Conservation (phyloP, 768 basidiomycete genomes). For the Lyophyllum atratum region DNA sequence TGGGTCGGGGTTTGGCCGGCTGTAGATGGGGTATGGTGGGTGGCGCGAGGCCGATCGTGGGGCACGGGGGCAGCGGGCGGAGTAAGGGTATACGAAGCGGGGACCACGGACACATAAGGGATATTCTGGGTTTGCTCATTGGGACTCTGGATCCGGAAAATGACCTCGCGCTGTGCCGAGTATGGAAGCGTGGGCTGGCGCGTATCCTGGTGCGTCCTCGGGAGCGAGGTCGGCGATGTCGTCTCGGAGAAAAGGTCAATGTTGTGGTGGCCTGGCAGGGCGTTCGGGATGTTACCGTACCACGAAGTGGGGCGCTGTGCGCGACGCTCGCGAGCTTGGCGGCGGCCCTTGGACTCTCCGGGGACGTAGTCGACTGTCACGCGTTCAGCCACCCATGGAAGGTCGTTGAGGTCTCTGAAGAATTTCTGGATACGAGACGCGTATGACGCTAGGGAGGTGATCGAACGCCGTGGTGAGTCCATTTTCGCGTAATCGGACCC, state of each 20-base stretch:
- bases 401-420: slow-evolving; percentile 30
- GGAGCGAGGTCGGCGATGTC: slow-evolving; percentile 12
- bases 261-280: neutral
- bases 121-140: neutral
- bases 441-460: slow-evolving; percentile 29
- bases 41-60: neutral
- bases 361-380: slow-evolving; percentile 35
- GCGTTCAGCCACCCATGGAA: slow-evolving; percentile 37
- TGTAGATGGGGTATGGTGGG: neutral
- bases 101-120: neutral
- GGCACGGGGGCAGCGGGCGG: neutral
- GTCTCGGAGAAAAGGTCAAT: slow-evolving; percentile 15
- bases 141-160: neutral
- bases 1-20: neutral
- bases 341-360: slow-evolving; percentile 15
- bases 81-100: neutral
- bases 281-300: slow-evolving; percentile 9
- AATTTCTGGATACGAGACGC: slow-evolving; percentile 30
- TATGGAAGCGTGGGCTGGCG: neutral
- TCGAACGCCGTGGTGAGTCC: slow-evolving; percentile 24
- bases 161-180: neutral
- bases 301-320: slow-evolving; percentile 14
- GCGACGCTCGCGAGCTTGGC: slow-evolving; percentile 6
- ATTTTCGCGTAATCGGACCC: slow-evolving; percentile 37
- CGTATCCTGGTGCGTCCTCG: neutral